Evolutionary conservation across 2,329 filamentous ascomycete species (phyloP).

Genomic region (Nothophaeocryptopus gaeumannii): DNA sequence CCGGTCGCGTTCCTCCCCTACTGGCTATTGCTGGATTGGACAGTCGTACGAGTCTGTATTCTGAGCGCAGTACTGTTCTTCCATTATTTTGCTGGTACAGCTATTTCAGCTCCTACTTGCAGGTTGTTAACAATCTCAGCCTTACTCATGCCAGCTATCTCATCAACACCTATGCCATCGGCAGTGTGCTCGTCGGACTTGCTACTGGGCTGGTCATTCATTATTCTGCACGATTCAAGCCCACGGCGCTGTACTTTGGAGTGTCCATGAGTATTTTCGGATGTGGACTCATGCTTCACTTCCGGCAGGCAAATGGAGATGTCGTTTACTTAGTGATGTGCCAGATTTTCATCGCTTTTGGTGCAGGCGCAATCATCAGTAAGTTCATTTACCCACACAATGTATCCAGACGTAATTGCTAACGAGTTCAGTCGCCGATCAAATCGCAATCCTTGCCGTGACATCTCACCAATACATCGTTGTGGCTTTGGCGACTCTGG

Average conservation of each 20-base stretch:
- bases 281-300: conserved; percentile 30
- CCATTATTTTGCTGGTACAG: conserved; percentile 42
- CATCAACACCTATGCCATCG: conserved; percentile 32
- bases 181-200: conserved; percentile 42
- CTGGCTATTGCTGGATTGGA: conserved; percentile 50
- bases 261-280: conserved; percentile 34
- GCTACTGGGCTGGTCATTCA: conserved; percentile 47
- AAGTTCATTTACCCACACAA: too few species aligned
- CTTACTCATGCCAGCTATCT: conserved; percentile 24
- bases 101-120: conserved; percentile 46
- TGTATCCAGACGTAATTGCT: too few species aligned
- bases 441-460: conserved; percentile 60
- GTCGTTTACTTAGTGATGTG: conserved; percentile 53
- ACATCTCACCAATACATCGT: conserved; percentile 24
- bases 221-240: conserved; percentile 49
- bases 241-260: conserved; percentile 35
- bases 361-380: conserved; percentile 57
- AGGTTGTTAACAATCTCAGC: conserved; percentile 46
- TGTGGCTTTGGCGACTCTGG: conserved; percentile 24
- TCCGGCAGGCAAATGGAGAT: conserved; percentile 36
- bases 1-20: conserved; percentile 58
- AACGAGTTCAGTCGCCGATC: too few species aligned
- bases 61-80: conserved; percentile 43
- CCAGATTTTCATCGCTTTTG: conserved; percentile 60
- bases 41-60: conserved; percentile 48